A percentile compares a stretch with the other conserved stretches of the same genome.
phyloP scores from a whole-genome alignment of 495 filamentous ascomycete species.

The Acidiella bohemica region DNA sequence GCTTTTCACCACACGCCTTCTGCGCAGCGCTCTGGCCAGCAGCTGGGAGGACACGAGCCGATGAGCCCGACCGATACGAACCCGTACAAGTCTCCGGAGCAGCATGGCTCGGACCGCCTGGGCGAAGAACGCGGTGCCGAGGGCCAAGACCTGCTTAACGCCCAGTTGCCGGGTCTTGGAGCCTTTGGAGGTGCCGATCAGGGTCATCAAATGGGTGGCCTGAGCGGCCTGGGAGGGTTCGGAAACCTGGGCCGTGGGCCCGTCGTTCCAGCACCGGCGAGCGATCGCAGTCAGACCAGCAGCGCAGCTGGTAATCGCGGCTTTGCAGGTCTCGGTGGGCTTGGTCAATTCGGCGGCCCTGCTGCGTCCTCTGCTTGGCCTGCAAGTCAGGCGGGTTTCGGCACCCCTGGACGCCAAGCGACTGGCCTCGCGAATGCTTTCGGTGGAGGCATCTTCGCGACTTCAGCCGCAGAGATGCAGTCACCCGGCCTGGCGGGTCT shows the following conservation, averaged over 20 bases:
- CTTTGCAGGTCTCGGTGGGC: conserved; percentile 51
- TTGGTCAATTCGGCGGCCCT: conserved; percentile 27
- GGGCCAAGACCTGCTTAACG: conserved; percentile 41
- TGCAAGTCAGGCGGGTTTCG: conserved; percentile 39
- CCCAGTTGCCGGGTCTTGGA: conserved; percentile 44
- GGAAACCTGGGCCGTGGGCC: conserved; percentile 19
- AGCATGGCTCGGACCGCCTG: conserved; percentile 47
- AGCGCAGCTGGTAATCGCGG: conserved; percentile 58
- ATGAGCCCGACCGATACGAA: conserved; percentile 93
- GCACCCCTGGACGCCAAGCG: conserved; percentile 67
- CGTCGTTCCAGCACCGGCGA: conserved; percentile 46
- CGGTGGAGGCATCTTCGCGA: conserved; percentile 54
- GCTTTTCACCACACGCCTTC: conserved; percentile 45
- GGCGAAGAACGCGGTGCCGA: conserved; percentile 51
- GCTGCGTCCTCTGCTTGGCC: conserved; percentile 48
- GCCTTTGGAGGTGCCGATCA: conserved; percentile 39
- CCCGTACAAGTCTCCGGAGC: conserved; percentile 90
- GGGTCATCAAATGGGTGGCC: conserved; percentile 26
- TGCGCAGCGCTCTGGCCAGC: conserved; percentile 33
- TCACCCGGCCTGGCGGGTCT: conserved; percentile 55
- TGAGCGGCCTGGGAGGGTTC: conserved; percentile 19
- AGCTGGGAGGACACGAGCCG: conserved; percentile 41
- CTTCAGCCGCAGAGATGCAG: conserved; percentile 54
- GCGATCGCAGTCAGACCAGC: conserved; percentile 81
- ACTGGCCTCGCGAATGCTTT: conserved; percentile 53